Evolutionary conservation across 805 yeast species (phyloP).

Genomic region (Ogataea haglerorum): DNA sequence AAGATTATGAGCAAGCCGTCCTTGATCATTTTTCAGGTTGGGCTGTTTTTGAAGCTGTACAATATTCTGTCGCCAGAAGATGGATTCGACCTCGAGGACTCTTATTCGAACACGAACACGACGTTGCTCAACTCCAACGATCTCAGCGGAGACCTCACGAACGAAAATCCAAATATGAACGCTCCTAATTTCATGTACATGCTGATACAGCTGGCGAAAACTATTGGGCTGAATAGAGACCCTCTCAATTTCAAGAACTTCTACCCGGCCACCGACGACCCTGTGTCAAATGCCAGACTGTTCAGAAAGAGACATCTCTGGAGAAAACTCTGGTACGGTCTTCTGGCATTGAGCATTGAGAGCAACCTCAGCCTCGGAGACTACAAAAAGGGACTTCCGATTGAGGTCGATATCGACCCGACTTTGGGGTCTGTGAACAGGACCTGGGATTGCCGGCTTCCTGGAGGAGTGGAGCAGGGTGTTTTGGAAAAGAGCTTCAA

Average conservation of each 20-base stretch:
- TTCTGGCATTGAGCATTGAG: slow-evolving; percentile 33
- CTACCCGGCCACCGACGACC: slow-evolving; percentile 28
- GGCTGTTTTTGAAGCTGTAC: slow-evolving; percentile 53
- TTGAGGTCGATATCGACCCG: slow-evolving; percentile 37
- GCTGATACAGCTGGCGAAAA: slow-evolving; percentile 42
- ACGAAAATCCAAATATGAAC: slow-evolving; percentile 35
- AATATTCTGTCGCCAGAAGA: slow-evolving; percentile 57
- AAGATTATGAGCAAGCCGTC: slow-evolving; percentile 43
- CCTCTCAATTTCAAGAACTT: slow-evolving; percentile 40
- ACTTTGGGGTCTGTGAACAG: slow-evolving; percentile 31
- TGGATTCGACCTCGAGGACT: slow-evolving; percentile 42
- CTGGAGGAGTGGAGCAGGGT: slow-evolving; percentile 38
- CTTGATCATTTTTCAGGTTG: slow-evolving; percentile 55
- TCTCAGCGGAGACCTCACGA: slow-evolving; percentile 34
- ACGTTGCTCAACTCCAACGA: slow-evolving; percentile 29
- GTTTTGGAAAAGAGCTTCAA: slow-evolving; percentile 33
- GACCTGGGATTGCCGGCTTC: slow-evolving; percentile 38
- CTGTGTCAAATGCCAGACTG: slow-evolving; percentile 28
- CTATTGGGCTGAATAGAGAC: slow-evolving; percentile 48
- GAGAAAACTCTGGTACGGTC: slow-evolving; percentile 39
- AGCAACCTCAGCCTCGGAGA: slow-evolving; percentile 37
- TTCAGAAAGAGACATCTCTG: slow-evolving; percentile 37
- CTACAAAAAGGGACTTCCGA: slow-evolving; percentile 35
- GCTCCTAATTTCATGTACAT: slow-evolving; percentile 34
- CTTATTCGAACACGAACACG: slow-evolving; percentile 31